A percentile compares a stretch with the other conserved stretches of the same genome.
Evolutionary conservation across 257 asterid genomes (phyloP).

Genomic region (Solanum bulbocastanum): DNA sequence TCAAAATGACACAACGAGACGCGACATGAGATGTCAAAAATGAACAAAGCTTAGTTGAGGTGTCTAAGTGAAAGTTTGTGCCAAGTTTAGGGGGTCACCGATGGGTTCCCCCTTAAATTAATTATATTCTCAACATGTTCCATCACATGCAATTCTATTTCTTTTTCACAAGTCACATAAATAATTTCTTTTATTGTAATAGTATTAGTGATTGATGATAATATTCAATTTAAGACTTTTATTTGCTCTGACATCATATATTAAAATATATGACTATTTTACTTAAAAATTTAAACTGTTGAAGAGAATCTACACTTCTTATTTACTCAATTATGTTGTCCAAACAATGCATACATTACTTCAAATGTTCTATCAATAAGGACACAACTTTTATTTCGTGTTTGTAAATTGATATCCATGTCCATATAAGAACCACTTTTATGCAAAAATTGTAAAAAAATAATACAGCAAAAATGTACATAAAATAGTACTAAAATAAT

Average conservation of each 20-base stretch:
- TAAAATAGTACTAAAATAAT: not conserved
- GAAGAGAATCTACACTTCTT: not conserved
- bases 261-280: not conserved
- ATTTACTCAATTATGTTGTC: not conserved
- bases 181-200: too few relatives aligned
- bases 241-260: not conserved
- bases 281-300: not conserved
- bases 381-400: not conserved
- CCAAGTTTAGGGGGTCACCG: too few relatives aligned
- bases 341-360: not conserved
- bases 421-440: not conserved
- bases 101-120: too few relatives aligned
- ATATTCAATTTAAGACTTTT: not conserved
- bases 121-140: not conserved
- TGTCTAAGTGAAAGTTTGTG: too few relatives aligned
- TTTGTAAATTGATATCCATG: not conserved
- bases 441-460: not conserved
- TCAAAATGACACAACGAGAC: too few relatives aligned
- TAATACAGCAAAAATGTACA: not conserved
- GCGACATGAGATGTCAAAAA: too few relatives aligned
- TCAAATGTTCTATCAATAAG: not conserved
- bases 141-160: too few relatives aligned
- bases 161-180: too few relatives aligned
- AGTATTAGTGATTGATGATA: not conserved
- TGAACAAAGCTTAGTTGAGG: too few relatives aligned